These are phyloP conservation scores for Exophiala lecanii-corni DNA, from an alignment of 2,329 filamentous ascomycete genomes.

Conservation along the genomic window DNA sequence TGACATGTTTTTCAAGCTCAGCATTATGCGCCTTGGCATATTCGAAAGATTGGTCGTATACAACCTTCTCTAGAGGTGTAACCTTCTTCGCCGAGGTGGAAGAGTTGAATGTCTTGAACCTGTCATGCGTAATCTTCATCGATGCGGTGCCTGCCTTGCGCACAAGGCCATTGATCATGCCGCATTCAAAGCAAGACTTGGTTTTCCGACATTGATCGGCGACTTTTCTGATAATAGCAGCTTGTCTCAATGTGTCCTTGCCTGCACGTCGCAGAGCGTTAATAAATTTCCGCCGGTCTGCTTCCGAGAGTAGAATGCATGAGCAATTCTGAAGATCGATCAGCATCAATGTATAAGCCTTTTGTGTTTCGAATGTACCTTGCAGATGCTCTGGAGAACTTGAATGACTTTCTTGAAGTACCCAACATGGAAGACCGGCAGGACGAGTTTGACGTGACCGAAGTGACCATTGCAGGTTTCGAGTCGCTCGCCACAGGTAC, in stretches of 20 bases:
- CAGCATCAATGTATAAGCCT: slow-evolving; percentile 6
- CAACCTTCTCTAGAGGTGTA: slow-evolving; percentile 72
- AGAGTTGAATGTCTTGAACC: slow-evolving; percentile 80
- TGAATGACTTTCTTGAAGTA: slow-evolving; percentile 91
- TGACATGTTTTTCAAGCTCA: slow-evolving; percentile 84
- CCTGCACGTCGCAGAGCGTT: slow-evolving; percentile 73
- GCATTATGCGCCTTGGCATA: slow-evolving; percentile 71
- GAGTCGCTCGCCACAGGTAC: slow-evolving; percentile 76
- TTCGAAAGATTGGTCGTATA: slow-evolving; percentile 80
- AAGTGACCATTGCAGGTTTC: slow-evolving; percentile 92
- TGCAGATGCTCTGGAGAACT: slow-evolving; percentile 94
- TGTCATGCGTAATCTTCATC: slow-evolving; percentile 93
- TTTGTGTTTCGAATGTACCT: slow-evolving; percentile 38
- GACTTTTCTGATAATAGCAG: slow-evolving; percentile 80
- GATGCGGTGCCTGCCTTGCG: slow-evolving; percentile 76
- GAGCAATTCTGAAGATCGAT: slow-evolving; percentile 62
- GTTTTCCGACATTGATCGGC: slow-evolving; percentile 86
- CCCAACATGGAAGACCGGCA: slow-evolving; percentile 93
- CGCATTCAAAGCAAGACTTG: slow-evolving; percentile 75
- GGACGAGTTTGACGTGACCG: slow-evolving; percentile 81
- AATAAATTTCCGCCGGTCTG: slow-evolving; percentile 71
- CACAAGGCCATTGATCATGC: slow-evolving; percentile 80
- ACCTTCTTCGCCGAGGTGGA: slow-evolving; percentile 83
- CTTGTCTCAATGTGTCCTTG: slow-evolving; percentile 79
- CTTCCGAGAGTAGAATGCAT: slow-evolving; percentile 73